phyloP scores from a whole-genome alignment of 805 yeast species.

The Candida schatavii region DNA sequence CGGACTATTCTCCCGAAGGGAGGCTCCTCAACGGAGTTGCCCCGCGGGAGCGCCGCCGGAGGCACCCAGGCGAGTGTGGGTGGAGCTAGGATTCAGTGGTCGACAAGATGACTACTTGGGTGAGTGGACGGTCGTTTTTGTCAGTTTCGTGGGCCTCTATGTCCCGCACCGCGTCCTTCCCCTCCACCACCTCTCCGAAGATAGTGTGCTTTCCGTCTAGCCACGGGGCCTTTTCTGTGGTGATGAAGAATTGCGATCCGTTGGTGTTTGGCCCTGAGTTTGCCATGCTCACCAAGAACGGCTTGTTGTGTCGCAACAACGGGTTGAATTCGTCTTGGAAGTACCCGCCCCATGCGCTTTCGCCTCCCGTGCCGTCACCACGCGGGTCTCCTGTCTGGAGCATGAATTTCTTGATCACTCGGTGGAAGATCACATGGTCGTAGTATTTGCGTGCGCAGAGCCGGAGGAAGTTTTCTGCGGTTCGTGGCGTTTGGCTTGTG shows the following conservation, averaged over 20 bases:
- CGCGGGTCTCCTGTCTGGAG: conserved; percentile 25
- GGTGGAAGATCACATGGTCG: conserved; percentile 29
- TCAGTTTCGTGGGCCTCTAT: conserved; percentile 18
- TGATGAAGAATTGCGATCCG: conserved; percentile 26
- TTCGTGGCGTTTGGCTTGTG: conserved; percentile 35
- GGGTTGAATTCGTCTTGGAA: conserved; percentile 28
- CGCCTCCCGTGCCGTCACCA: conserved; percentile 26
- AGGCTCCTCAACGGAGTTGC: no score
- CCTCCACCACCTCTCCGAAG: conserved; percentile 24
- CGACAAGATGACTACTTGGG: conserved; percentile 20
- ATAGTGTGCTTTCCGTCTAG: conserved; percentile 23
- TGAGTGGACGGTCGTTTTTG: conserved; percentile 17
- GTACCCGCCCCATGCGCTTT: conserved; percentile 24
- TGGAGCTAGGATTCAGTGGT: no score
- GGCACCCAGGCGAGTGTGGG: no score
- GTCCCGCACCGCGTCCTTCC: conserved; percentile 17
- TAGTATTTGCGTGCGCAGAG: conserved; percentile 37
- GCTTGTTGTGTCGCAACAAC: conserved; percentile 23
- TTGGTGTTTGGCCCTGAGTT: conserved; percentile 25
- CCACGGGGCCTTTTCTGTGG: conserved; percentile 16
- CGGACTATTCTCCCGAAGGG: no score
- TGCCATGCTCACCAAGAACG: conserved; percentile 32
- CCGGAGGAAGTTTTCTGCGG: conserved; percentile 39
- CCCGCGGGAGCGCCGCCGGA: no score
- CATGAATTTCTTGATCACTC: conserved; percentile 24